Base-by-base conservation (phyloP, 441 rosid genomes). In the Gossypium laxum region DNA sequence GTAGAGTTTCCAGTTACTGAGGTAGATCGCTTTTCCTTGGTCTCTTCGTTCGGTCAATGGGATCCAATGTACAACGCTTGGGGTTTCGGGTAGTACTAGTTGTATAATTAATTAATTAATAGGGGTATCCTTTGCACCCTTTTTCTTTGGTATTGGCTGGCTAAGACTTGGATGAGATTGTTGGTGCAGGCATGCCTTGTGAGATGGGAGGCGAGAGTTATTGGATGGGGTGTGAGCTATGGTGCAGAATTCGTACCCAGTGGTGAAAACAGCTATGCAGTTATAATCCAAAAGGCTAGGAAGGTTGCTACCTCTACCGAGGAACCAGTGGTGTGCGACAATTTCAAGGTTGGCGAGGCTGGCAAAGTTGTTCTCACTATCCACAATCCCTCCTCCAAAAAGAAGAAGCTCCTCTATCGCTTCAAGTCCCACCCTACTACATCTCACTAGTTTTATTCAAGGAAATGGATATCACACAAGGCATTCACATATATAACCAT, bases 361-460 rank as follows among this genome's bases (percentile, higher is more conserved):
- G 90, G 92, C 61, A 88, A 82, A 78, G 74, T 88, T 47, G 77
- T 85, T 67, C 67, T 88, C 59, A 83, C 86, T 32, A 75, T 86
- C 2, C 79, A 84, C 63, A 88, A 88, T 69, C 79, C 81, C 0
- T 80, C 77, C 24, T 75, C 84, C 1, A 81, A 72, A 72, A 88
- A 84, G 85, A 88, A 86, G 86, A 78, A 81, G 77, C 85, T 87
- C 72, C 78, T 84, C 47, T 85, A 87, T 60, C 80, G 89, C 72
- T 75, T 80, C 34, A 87, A 81, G 79, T 77, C 79, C 64, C 43
- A 34, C 43, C 43, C 43, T 34, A 7, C 10, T 34, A 34, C 11
- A 6, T 34, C 41, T 32, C 41, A 6, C 41, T 32, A 32, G 41
- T 32, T 5, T 32, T 32, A 32, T 32, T 32, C 41, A 32, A 32